Evolutionary conservation across 108 stramenopile genomes (phyloP).

Genomic region (Skeletonema grethae): DNA sequence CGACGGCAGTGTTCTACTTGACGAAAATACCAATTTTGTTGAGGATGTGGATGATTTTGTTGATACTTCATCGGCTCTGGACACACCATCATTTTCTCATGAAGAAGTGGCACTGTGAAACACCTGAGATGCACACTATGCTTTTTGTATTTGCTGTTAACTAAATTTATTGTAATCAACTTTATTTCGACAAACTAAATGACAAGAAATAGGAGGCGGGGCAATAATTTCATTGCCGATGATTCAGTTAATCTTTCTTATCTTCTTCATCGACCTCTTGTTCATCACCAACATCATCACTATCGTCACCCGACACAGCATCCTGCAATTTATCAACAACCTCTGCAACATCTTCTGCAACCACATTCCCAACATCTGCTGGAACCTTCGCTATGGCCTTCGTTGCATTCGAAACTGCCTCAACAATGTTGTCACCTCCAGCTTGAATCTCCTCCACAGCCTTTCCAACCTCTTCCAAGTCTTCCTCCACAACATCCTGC

Average conservation of each 20-base stretch:
- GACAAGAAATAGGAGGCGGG: no score
- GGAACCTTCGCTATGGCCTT: slow-evolving; percentile 21
- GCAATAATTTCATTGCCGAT: neutral
- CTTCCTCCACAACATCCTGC: slow-evolving; percentile 34
- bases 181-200: neutral
- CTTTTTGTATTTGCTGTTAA: neutral
- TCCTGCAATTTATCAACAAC: slow-evolving; percentile 21
- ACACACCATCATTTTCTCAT: neutral
- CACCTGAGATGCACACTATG: neutral
- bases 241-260: neutral
- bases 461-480: slow-evolving; percentile 36
- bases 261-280: neutral
- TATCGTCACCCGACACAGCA: slow-evolving; percentile 22
- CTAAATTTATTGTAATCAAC: neutral
- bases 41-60: slow-evolving; percentile 28
- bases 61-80: slow-evolving; percentile 5
- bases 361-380: slow-evolving; percentile 17
- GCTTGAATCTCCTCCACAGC: slow-evolving; percentile 20
- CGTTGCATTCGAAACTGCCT: slow-evolving; percentile 20
- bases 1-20: slow-evolving; percentile 90
- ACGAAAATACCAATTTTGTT: slow-evolving; percentile 17
- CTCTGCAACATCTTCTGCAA: slow-evolving; percentile 28
- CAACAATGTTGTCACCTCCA: slow-evolving; percentile 42
- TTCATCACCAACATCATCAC: slow-evolving; percentile 6
- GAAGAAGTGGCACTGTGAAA: slow-evolving; percentile 1